A percentile compares a stretch with the other conserved stretches of the same genome.
phyloP scores from a whole-genome alignment of 345 rosid species.

The Clarkia xantiana region DNA sequence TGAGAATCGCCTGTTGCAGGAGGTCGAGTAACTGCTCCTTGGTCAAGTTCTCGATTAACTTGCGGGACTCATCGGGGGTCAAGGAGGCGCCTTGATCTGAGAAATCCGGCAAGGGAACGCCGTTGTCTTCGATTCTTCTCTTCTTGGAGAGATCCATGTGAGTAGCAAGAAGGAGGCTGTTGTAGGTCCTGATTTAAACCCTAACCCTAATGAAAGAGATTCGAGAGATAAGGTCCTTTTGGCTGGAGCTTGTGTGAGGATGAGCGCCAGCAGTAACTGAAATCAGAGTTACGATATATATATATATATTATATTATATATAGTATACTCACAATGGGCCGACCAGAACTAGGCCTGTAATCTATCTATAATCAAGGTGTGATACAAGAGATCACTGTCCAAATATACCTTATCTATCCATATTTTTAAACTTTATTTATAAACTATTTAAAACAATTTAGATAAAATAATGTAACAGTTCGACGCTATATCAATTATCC shows the following conservation, averaged over 20 bases:
- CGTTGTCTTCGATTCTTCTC: constrained; percentile 8
- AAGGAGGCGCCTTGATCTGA: constrained; percentile 14
- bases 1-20: constrained; percentile 32
- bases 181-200: background rate
- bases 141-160: constrained; percentile 7
- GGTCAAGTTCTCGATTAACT: constrained; percentile 42
- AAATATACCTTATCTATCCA: too few species aligned
- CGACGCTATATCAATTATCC: too few species aligned
- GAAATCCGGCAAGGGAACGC: background rate
- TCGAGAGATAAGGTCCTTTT: background rate
- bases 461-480: too few species aligned
- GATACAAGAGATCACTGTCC: too few species aligned
- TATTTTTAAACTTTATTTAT: too few species aligned
- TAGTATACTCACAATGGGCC: too few species aligned
- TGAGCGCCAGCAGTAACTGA: too few species aligned
- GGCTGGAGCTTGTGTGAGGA: background rate
- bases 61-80: constrained; percentile 38
- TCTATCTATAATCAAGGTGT: too few species aligned
- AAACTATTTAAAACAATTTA: too few species aligned
- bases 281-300: too few species aligned
- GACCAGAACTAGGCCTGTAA: too few species aligned
- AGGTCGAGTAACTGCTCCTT: constrained; percentile 56
- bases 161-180: background rate
- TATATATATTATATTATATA: too few species aligned
- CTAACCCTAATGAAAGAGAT: constrained; percentile 1